Base-by-base conservation (phyloP, 2,329 filamentous ascomycete species). In the Colletotrichum zoysiae region DNA sequence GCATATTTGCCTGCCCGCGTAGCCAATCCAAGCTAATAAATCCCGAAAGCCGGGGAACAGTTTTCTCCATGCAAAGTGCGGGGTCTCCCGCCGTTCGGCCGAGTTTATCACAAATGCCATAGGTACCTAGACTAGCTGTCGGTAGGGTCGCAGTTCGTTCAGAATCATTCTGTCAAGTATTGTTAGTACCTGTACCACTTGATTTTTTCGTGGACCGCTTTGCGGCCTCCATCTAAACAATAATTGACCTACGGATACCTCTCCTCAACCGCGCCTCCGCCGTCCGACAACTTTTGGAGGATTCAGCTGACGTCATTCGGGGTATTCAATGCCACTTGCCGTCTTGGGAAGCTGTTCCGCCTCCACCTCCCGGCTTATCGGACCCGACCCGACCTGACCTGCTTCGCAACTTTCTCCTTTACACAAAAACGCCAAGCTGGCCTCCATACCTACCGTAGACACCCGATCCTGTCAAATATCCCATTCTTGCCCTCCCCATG, bases 301-400 rank as follows among this genome's bases (percentile, higher is more conserved):
- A 9, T 40, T 16, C n/a, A 18, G 8, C 40, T 72, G 59, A 70
- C 70, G 70, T 72, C 70, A 70, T 56, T 42, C 30, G 70, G 18
- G 40, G 55, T 55, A 50, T 59, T 59, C 59, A 40, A 44, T 40
- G 26, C 18, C 46, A 59, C 65, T 56, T 62, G 60, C 65, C 53
- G 23, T 5, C 44, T 64, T 59, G n/a, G 65, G 58, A 12, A 50
- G 56, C 59, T 59, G 58, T 69, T 69, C 53, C 40, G 69, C 30
- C 51, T 11, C 50, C 44, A 38, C 23, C 42, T 11, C n/a, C 35
- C 26, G 30, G 42, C 23, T n/a, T 35, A 42, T 35, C 64, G 5
- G n/a, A 26, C 46, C 44, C 26, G 1, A 18, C 35, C 35, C 6
- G n/a, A 26, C 46, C 44, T 35, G 1, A 18, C 35, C 35, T 9